Evolutionary conservation across 306 rosid species (phyloP).

Genomic region (Boehmeria nivea): DNA sequence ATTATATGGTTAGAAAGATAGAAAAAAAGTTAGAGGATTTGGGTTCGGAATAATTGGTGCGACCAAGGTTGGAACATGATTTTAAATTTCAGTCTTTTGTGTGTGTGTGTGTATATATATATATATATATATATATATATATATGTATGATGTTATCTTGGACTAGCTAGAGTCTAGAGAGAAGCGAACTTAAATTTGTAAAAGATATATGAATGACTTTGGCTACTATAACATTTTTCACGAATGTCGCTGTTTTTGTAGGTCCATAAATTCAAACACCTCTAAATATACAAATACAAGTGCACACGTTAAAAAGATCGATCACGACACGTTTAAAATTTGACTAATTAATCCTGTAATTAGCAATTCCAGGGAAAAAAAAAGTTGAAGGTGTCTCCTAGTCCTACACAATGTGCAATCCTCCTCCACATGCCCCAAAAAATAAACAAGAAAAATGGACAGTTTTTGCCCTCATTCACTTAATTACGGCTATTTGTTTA

Average conservation of each 20-base stretch:
- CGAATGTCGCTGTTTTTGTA: not conserved
- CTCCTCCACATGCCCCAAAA: slow-evolving; percentile 9
- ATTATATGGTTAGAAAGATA: no score
- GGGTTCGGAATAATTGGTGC: no score
- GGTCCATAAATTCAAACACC: not conserved
- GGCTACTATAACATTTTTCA: not conserved
- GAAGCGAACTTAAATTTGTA: no score
- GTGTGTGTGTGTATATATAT: not conserved
- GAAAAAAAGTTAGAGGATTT: no score
- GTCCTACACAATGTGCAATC: not conserved
- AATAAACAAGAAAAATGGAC: not conserved
- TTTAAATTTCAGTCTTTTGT: no score
- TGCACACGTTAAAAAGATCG: slow-evolving; percentile 3
- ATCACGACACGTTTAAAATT: slow-evolving; percentile 9
- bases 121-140: not conserved
- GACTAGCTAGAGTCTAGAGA: not conserved
- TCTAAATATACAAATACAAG: not conserved
- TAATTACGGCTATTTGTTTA: not conserved
- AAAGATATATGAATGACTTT: no score
- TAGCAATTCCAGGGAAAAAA: not conserved
- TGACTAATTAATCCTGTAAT: not conserved
- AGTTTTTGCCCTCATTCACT: not conserved
- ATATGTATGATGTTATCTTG: no score
- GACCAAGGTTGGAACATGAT: no score
- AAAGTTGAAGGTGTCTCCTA: not conserved